Percentiles rank a stretch among this genome's conserved stretches.
These are phyloP conservation scores for Naganishia sp. DNA, from an alignment of 1,284 basidiomycete species.

Conservation along the genomic window DNA sequence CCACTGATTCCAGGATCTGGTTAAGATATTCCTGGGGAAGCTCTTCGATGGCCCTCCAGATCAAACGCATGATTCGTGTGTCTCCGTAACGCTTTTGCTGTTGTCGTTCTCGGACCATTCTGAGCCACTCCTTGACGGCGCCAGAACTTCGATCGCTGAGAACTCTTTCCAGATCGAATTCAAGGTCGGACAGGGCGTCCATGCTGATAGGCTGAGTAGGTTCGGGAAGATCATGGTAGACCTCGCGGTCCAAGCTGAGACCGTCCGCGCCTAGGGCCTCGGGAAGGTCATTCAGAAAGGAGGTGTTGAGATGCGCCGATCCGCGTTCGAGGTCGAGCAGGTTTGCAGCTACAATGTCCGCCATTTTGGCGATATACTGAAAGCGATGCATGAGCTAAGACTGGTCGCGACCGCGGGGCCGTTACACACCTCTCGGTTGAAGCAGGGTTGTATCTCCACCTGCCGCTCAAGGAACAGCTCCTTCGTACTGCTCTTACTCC, in stretches of 20 bases:
- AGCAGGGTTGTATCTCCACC: slow-evolving; percentile 97
- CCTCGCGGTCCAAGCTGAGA: slow-evolving; percentile 63
- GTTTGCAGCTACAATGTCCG: slow-evolving; percentile 91
- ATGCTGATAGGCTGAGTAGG: slow-evolving; percentile 30
- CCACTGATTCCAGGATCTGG: slow-evolving; percentile 69
- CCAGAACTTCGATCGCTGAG: slow-evolving; percentile 64
- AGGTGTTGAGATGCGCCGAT: slow-evolving; percentile 68
- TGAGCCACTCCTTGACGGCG: slow-evolving; percentile 69
- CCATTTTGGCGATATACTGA: slow-evolving; percentile 89
- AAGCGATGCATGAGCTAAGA: neutral
- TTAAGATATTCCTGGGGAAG: slow-evolving; percentile 72
- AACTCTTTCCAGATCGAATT: slow-evolving; percentile 77
- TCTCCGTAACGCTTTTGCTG: slow-evolving; percentile 40
- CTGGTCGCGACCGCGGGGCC: no score
- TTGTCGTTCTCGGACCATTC: slow-evolving; percentile 63
- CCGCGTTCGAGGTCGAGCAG: slow-evolving; percentile 85
- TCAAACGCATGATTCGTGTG: slow-evolving; percentile 66
- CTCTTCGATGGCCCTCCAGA: slow-evolving; percentile 87
- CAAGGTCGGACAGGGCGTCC: slow-evolving; percentile 79
- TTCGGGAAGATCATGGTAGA: slow-evolving; percentile 20
- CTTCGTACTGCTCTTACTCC: slow-evolving; percentile 89
- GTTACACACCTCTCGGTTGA: slow-evolving; percentile 80
- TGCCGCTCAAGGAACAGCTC: slow-evolving; percentile 95
- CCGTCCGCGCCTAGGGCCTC: slow-evolving; percentile 51
- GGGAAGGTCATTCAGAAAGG: slow-evolving; percentile 49